Evolutionary conservation across 192 early-diverging fungal species (phyloP).

Genomic region (Coemansia sp.): DNA sequence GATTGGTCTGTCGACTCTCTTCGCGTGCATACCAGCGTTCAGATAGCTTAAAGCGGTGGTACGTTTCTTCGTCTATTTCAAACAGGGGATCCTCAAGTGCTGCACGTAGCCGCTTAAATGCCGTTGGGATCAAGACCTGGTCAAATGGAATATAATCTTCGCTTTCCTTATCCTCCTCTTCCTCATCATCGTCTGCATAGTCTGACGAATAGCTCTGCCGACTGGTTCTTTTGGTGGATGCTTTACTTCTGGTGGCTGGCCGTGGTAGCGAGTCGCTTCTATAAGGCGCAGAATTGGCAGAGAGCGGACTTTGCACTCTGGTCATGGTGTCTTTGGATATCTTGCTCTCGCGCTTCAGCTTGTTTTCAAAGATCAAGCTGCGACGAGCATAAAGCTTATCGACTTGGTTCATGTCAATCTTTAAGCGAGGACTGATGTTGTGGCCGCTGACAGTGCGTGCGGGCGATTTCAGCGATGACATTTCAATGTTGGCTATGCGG

Average conservation of each 20-base stretch:
- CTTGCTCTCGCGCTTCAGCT: slow-evolving; percentile 26
- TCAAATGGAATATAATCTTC: slow-evolving; percentile 48
- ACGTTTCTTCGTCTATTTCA: slow-evolving; percentile 50
- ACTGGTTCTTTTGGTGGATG: neutral
- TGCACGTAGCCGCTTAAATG: slow-evolving; percentile 48
- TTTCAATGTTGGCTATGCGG: neutral
- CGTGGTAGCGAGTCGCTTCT: slow-evolving; percentile 4
- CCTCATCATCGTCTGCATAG: slow-evolving; percentile 12
- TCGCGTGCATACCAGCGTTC: slow-evolving; percentile 54
- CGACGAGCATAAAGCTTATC: slow-evolving; percentile 38
- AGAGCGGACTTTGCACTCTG: neutral
- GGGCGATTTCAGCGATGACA: slow-evolving; percentile 7
- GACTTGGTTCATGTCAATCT: slow-evolving; percentile 49
- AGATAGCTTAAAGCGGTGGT: slow-evolving; percentile 46
- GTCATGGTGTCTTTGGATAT: neutral
- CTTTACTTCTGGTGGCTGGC: neutral
- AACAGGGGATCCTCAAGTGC: slow-evolving; percentile 34
- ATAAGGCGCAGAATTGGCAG: neutral
- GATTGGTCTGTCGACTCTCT: slow-evolving; percentile 37
- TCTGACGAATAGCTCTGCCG: slow-evolving; percentile 10
- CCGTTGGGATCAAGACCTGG: slow-evolving; percentile 52
- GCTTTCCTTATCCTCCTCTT: slow-evolving; percentile 16
- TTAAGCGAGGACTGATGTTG: slow-evolving; percentile 31
- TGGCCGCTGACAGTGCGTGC: slow-evolving; percentile 33
- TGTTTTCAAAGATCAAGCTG: slow-evolving; percentile 47